Base-by-base conservation (phyloP, 805 yeast genomes). In the Wickerhamomyces pijperi region DNA sequence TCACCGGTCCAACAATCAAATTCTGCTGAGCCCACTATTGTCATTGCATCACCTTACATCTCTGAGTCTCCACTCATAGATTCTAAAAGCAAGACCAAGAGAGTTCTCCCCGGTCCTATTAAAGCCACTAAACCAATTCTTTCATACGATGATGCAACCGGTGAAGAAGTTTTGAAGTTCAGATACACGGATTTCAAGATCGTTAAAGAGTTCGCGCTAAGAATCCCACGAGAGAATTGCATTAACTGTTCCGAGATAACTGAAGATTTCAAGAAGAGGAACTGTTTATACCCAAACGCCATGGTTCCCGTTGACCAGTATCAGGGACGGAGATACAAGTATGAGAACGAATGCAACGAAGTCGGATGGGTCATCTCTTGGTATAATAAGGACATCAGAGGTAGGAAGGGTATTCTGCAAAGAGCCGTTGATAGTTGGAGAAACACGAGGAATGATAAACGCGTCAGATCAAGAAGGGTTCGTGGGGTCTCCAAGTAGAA, bases 391-490 rank as follows among this genome's bases (percentile, higher is more conserved):
- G 56, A 57, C 18, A 53, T 71, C 14, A 58, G 65, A 19, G 53
- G 53, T 36, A 63, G 64, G 21, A 57, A 72, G 21, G 76, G 76
- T 1, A 50, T 71, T 12, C 60, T 68, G 14, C 76, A 70, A 46
- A 56, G 75, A 23, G 75, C 76, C 1, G 76, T 70, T 14, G 76
- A 70, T 42, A 56, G 65, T 7, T 70, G 72, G 72, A 57, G 76
- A 45, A 70, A 70, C 49, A 62, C 72, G 4, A 58, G 69, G 43
- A 49, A 55, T 11, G 70, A 69, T 39, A 58, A 59, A n/a, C 51
- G 56, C 3, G 50, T 60, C 36, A 54, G 72, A 37, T 48, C 53
- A 1, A 61, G 75, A 35, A 55, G 74, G 32, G 71, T 68, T 9
- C 50, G 68, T 38, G 16, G 23, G 23, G 23, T n/a, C n/a, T n/a